Evolutionary conservation across 2,329 filamentous ascomycete genomes (phyloP), one percentile per base, ranked within the genome.

Genomic region (Fusarium camptoceras): DNA sequence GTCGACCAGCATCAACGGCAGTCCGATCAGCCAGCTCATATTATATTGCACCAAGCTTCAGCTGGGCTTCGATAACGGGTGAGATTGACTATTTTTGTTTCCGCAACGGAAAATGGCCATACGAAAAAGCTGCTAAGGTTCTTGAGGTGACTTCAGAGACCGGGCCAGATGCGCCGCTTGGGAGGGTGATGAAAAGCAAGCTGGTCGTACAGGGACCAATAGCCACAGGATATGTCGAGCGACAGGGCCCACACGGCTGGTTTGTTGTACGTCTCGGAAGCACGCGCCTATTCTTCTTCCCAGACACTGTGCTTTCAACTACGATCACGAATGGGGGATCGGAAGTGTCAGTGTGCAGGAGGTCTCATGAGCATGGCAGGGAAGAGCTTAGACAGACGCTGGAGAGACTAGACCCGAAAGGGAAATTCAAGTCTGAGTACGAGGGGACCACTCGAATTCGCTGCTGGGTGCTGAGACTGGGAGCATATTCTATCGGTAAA

Each of bases 21-120:
- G 41, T 48, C 20, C 61, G 39, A 27, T 24, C 47, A 18, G 55
- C 11, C 43, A 61, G 37, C 24, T 39, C 55, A 39, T 27, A 37
- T 18, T 71, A 61, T 47, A 63, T 66, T 3, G 73, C 73, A n/a
- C 74, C 74, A 8, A 68, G 64, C 1, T 76, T 74, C 20, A 73
- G 73, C 10, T 75, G 73, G 74, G 71, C 73, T 8, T 75, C 73
- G 2, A 50, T 74, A 1, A 54, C 59, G 5, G 74, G 69, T 6
- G 73, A 74, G 28, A 34, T 75, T 6, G 74, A 75, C 42, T 76
- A 76, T 28, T 59, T 68, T 15, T 74, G 73, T 28, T 75, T 74
- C 22, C 37, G 72, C 8, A 72, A 73, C 20, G 64, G 66, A 16
- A 66, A 61, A 47, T 31, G 49, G 22, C 64, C 66, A 2, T 74